Conservation (phyloP, 345 rosid species). For the Salix suchowensis region DNA sequence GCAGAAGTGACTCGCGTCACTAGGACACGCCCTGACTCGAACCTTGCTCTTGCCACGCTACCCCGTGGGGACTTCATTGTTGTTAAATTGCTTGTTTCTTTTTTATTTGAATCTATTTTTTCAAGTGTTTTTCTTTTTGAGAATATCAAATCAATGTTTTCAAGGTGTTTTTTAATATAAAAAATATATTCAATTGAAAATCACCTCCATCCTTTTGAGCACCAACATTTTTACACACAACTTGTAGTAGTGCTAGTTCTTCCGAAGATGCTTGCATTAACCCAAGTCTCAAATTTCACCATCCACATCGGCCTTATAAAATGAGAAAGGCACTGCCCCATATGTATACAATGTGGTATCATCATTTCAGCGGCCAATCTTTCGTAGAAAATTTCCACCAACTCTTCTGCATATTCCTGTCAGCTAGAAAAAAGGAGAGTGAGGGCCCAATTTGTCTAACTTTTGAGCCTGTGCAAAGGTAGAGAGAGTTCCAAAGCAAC, state of each 20-base stretch:
- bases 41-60: too few species aligned
- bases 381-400: slow-evolving; percentile 16
- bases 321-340: background rate
- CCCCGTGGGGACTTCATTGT: too few species aligned
- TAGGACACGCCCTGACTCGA: too few species aligned
- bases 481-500: slow-evolving; percentile 6
- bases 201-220: too few species aligned
- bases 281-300: background rate
- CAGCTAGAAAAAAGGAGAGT: background rate
- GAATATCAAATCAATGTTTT: too few species aligned
- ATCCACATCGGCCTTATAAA: background rate
- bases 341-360: slow-evolving; percentile 2
- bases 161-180: too few species aligned
- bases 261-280: background rate
- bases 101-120: too few species aligned
- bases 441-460: slow-evolving; percentile 24
- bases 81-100: too few species aligned
- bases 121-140: too few species aligned
- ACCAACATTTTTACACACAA: too few species aligned
- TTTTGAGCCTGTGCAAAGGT: slow-evolving; percentile 22
- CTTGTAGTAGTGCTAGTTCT: background rate
- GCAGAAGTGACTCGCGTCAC: too few species aligned
- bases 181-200: too few species aligned
- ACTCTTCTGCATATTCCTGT: slow-evolving; percentile 14
- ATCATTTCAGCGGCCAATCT: slow-evolving; percentile 11